Percentiles rank a stretch among this genome's conserved stretches.
Conservation (phyloP, 106 monocot species). For the Allium cepa region DNA sequence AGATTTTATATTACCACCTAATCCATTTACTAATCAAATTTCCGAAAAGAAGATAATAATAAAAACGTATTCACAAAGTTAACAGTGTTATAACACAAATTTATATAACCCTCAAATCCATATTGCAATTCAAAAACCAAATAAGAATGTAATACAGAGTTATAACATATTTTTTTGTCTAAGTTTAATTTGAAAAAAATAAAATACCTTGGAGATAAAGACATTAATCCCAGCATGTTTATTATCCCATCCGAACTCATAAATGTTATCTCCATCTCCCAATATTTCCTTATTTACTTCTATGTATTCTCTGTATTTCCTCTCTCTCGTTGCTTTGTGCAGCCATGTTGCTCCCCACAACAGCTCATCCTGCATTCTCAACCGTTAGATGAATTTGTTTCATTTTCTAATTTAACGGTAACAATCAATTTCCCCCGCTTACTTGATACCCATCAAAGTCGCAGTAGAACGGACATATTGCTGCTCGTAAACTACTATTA, state of each 20-base stretch:
- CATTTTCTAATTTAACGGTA: not conserved
- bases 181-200: not conserved
- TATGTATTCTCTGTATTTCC: conserved; percentile 72
- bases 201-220: conserved; percentile 80
- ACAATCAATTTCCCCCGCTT: not conserved
- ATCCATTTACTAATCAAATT: too few relatives aligned
- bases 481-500: conserved; percentile 49
- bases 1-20: too few relatives aligned
- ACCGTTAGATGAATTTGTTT: not conserved
- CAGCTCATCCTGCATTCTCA: conserved; percentile 49
- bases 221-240: conserved; percentile 95
- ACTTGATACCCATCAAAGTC: conserved; percentile 83
- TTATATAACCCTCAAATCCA: not conserved
- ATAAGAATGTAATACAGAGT: not conserved
- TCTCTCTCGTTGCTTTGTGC: conserved; percentile 68
- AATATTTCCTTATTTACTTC: conserved; percentile 60
- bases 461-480: conserved; percentile 91
- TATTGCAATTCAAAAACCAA: not conserved
- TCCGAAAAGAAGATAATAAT: not conserved
- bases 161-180: conserved; percentile 2
- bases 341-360: conserved; percentile 94
- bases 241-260: conserved; percentile 98
- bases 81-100: not conserved
- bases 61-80: not conserved
- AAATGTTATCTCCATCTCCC: conserved; percentile 47